Evolutionary conservation across 306 rosid genomes (phyloP).

Genomic region (Castanea crenata): DNA sequence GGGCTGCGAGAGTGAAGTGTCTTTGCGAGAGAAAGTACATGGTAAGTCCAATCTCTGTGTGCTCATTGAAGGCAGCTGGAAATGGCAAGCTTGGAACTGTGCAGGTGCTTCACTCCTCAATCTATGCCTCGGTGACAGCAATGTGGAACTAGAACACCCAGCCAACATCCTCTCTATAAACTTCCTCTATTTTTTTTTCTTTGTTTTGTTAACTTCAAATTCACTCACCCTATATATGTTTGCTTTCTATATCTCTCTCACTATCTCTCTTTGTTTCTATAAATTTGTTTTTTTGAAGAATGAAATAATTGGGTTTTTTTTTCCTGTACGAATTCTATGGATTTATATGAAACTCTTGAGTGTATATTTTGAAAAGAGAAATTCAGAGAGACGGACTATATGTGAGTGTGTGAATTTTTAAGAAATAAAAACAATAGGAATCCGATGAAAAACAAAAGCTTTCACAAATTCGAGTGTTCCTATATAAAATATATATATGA

Average conservation of each 20-base stretch:
- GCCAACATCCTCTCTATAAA: constrained; percentile 96
- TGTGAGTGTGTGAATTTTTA: constrained; percentile 55
- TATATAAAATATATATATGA: constrained; percentile 37
- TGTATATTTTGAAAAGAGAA: constrained; percentile 20
- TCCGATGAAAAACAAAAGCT: constrained; percentile 78
- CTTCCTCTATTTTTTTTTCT: constrained; percentile 31
- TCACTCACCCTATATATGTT: constrained; percentile 46
- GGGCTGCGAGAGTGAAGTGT: constrained; percentile 61
- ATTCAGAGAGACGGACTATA: constrained; percentile 43
- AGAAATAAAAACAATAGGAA: constrained; percentile 42
- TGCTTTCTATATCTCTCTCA: constrained; percentile 4
- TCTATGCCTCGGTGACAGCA: constrained; percentile 98
- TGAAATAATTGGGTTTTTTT: constrained; percentile 11
- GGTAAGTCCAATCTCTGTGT: constrained; percentile 95
- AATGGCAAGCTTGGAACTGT: constrained; percentile 92
- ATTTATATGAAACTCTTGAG: constrained; percentile 15
- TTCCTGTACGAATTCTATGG: background rate
- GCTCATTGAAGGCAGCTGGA: constrained; percentile 89
- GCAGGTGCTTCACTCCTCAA: constrained; percentile 88
- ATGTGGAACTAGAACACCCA: constrained; percentile 98
- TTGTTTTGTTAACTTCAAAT: constrained; percentile 10
- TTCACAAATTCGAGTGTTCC: constrained; percentile 57
- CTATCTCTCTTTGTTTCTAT: constrained; percentile 35
- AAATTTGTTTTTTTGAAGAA: constrained; percentile 13
- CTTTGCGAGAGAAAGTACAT: constrained; percentile 71